Evolutionary conservation across 1,284 basidiomycete genomes (phyloP).

Genomic region (Agroathelia rolfsii): DNA sequence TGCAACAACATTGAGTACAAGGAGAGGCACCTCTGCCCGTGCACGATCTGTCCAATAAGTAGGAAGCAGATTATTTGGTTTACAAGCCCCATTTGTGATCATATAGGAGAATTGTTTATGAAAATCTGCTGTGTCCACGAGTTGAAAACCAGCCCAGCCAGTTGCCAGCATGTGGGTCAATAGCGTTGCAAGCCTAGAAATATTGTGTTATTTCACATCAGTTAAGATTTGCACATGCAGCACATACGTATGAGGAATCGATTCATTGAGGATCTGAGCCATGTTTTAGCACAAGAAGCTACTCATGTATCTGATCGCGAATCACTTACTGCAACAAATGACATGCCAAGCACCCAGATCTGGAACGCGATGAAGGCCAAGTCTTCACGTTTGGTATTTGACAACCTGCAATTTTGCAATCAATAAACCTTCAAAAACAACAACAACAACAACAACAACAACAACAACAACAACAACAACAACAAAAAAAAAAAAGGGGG

Average conservation of each 20-base stretch:
- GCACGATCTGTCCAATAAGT: slow-evolving; percentile 50
- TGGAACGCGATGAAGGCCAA: slow-evolving; percentile 70
- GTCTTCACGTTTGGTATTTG: slow-evolving; percentile 68
- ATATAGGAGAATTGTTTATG: slow-evolving; percentile 43
- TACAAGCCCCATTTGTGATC: slow-evolving; percentile 56
- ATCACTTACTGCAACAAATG: slow-evolving; percentile 46
- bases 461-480: too few relatives aligned
- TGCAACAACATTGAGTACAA: slow-evolving; percentile 52
- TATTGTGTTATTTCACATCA: slow-evolving; percentile 2
- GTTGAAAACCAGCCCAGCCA: slow-evolving; percentile 59
- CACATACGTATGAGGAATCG: slow-evolving; percentile 61
- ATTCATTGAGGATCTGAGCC: slow-evolving; percentile 58
- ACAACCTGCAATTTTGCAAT: slow-evolving; percentile 47
- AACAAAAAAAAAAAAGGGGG: too few relatives aligned
- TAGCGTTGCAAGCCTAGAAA: slow-evolving; percentile 44
- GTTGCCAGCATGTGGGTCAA: slow-evolving; percentile 65
- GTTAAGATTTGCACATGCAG: background rate
- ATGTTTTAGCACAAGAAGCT: background rate
- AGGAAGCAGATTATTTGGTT: slow-evolving; percentile 40
- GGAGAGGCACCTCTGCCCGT: slow-evolving; percentile 50
- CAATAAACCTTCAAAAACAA: too few relatives aligned
- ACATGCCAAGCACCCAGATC: slow-evolving; percentile 74
- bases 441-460: too few relatives aligned
- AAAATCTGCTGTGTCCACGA: slow-evolving; percentile 48
- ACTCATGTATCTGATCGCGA: background rate